Evolutionary conservation across 495 filamentous ascomycete genomes (phyloP), one percentile per base, ranked within the genome.

Genomic region (Talaromyces trachyspermus): DNA sequence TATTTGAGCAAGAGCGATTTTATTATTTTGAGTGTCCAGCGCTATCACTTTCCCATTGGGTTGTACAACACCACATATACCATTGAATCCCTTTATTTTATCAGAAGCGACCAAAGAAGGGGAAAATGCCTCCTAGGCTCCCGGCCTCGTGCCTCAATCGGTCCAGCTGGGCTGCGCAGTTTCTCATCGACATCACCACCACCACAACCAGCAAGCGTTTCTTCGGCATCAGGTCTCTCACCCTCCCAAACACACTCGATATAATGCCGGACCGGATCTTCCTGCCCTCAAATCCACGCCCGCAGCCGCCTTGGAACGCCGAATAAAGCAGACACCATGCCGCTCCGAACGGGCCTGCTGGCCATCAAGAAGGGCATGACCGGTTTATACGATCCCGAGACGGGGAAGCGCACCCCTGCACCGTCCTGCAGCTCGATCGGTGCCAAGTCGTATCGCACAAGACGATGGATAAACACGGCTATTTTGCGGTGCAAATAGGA

Each of bases 321-420:
- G 76, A 56, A 78, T 87, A 89, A 83, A 57, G 81, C 78, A 40
- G 71, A 75, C 48, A 84, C 85, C 0, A 80, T 89, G 6, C 91
- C 92, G 0, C 66, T 86, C 27, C 84, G 92, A 0, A 82, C 87
- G 23, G 92, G 92, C 27, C 82, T 83, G 15, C 74, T 97, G 23
- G 87, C 84, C 6, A 77, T 81, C 58, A 98, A 98, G 70, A 88
- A 87, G 66, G 92, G 92, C 58, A 96, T 98, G 85, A 95, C 88
- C 10, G 90, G 86, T 43, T 67, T 95, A 51, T 96, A 83, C 74
- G 83, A 88, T 57, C 62, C 79, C 0, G 74, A 76, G 45, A 82
- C 85, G 25, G 91, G 89, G 22, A 77, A 75, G 47, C 84, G 92
- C 42, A 83, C 77, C 43, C 73, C 91, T 95, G 88, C 69, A 98